phyloP scores from a whole-genome alignment of 2,329 filamentous ascomycete genomes.

The Epichloe scottii region DNA sequence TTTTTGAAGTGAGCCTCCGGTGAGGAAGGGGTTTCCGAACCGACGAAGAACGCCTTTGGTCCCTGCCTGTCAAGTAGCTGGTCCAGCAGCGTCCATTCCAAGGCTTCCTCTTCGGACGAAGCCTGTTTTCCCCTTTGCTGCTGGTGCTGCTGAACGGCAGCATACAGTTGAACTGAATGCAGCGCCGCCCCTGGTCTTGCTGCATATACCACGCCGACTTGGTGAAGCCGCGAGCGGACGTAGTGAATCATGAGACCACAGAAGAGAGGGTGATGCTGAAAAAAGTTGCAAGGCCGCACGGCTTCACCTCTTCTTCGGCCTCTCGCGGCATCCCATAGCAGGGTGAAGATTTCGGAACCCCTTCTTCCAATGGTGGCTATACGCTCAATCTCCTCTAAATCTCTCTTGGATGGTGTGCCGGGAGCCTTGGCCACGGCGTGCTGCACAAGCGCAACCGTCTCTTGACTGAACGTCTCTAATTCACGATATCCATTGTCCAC shows the following conservation, averaged over 20 bases:
- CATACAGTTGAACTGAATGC: background rate
- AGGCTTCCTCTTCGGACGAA: background rate
- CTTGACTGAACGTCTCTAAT: background rate
- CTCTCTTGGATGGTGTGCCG: background rate
- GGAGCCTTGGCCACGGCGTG: background rate
- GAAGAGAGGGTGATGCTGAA: background rate
- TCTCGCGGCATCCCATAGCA: background rate
- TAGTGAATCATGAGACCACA: background rate
- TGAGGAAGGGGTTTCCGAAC: background rate
- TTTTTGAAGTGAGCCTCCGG: background rate
- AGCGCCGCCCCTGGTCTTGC: background rate
- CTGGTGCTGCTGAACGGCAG: background rate
- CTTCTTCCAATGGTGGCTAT: background rate
- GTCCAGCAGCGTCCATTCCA: background rate
- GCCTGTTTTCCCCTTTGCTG: background rate
- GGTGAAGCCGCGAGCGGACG: background rate
- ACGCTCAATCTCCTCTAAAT: background rate
- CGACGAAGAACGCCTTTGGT: background rate
- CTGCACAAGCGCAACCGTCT: background rate
- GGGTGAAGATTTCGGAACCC: background rate
- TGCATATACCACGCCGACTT: background rate
- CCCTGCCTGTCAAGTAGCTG: background rate
- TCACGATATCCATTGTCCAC: background rate
- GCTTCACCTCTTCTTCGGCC: background rate
- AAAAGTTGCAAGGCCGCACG: background rate